Conservation (phyloP, 208 protist genomes). For the Tetramitus jugosus region DNA sequence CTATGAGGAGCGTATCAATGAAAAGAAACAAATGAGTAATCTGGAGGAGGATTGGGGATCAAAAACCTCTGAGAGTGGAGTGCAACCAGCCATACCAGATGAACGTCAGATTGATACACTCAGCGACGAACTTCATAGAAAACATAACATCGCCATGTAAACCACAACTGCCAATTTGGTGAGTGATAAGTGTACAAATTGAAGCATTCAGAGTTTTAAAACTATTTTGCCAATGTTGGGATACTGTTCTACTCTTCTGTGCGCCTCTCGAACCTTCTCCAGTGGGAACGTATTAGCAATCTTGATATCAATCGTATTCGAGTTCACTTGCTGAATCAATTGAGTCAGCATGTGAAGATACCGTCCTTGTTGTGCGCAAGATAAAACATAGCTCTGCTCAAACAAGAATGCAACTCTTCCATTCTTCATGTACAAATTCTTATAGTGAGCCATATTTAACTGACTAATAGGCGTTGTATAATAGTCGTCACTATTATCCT, state of each 20-base stretch:
- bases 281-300: background rate
- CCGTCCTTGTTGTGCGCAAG: background rate
- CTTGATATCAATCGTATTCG: background rate
- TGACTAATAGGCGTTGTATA: background rate
- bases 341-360: background rate
- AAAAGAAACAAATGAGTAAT: no score
- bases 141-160: no score
- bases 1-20: no score
- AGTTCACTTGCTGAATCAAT: background rate
- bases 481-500: background rate
- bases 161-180: no score
- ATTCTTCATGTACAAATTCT: background rate
- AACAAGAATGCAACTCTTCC: background rate
- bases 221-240: background rate
- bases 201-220: background rate
- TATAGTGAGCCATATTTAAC: background rate
- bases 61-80: no score
- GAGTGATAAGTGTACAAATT: no score
- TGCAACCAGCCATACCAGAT: no score
- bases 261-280: background rate
- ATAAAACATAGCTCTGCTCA: background rate
- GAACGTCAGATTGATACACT: no score
- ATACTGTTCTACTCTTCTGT: background rate
- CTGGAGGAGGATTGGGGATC: no score
- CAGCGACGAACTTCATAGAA: no score